phyloP scores from a whole-genome alignment of 805 yeast genomes.

The Jamesozyma gamospora region DNA sequence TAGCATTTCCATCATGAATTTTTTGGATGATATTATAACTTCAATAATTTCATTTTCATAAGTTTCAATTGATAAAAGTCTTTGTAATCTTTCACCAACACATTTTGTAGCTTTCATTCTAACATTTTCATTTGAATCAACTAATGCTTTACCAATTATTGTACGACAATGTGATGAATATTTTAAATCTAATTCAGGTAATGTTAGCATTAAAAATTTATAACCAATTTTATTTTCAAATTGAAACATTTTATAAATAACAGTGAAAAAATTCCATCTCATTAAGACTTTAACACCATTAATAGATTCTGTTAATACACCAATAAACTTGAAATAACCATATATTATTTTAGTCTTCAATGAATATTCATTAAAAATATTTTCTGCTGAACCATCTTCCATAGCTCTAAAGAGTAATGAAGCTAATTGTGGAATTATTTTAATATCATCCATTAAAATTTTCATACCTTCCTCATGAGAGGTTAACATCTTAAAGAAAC shows the following conservation, averaged over 20 bases:
- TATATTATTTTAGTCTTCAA: conserved; percentile 54
- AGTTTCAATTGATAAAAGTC: conserved; percentile 2
- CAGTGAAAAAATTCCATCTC: conserved; percentile 78
- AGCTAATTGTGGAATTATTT: conserved; percentile 77
- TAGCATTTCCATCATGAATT: conserved; percentile 35
- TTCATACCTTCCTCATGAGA: conserved; percentile 55
- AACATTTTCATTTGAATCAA: conserved; percentile 41
- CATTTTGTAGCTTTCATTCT: conserved; percentile 49
- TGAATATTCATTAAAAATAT: conserved; percentile 54
- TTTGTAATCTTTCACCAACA: conserved; percentile 29
- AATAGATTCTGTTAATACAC: conserved; percentile 49
- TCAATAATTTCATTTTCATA: conserved; percentile 1
- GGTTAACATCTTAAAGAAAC: conserved; percentile 55
- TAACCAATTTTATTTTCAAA: conserved; percentile 41
- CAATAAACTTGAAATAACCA: conserved; percentile 75
- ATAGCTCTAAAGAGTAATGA: conserved; percentile 55
- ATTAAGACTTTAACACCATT: conserved; percentile 63
- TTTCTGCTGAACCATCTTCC: conserved; percentile 39
- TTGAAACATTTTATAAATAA: conserved; percentile 60
- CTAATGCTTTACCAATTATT: conserved; percentile 54
- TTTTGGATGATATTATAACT: conserved; percentile 3
- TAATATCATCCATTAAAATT: conserved; percentile 53
- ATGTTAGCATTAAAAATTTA: conserved; percentile 45
- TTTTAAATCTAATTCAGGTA: conserved; percentile 53
- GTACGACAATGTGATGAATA: conserved; percentile 58